These are phyloP conservation scores for Arctostaphylos glauca DNA, from an alignment of 148 eudicot genomes.

Conservation along the genomic window DNA sequence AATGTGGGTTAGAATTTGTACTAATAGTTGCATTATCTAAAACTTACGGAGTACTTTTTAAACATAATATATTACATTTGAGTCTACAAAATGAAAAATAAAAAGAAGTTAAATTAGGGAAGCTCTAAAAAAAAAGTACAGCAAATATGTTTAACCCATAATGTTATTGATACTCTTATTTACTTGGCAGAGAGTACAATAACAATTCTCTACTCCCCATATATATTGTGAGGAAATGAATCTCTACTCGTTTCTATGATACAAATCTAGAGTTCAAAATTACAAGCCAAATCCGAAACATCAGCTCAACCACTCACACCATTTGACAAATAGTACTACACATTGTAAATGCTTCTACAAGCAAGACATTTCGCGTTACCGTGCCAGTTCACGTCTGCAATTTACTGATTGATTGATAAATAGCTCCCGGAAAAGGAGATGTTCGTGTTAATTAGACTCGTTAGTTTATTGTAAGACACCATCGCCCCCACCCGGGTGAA, in stretches of 20 bases:
- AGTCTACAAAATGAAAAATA: no score
- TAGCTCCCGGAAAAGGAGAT: neutral
- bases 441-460: neutral
- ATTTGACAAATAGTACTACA: neutral
- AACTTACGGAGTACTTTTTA: no score
- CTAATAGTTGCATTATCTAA: no score
- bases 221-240: neutral
- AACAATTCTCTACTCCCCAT: no score
- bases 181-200: no score
- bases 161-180: no score
- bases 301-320: neutral
- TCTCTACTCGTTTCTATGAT: neutral
- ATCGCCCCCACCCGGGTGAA: slow-evolving; percentile 60
- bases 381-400: neutral
- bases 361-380: neutral
- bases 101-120: no score
- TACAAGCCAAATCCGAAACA: neutral
- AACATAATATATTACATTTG: no score
- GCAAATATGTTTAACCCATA: no score
- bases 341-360: neutral
- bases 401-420: neutral
- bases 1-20: no score
- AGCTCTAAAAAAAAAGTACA: no score
- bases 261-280: neutral
- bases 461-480: slow-evolving; percentile 27